Base-by-base conservation (phyloP, 495 filamentous ascomycete species). In the Corynascus novoguineensis region DNA sequence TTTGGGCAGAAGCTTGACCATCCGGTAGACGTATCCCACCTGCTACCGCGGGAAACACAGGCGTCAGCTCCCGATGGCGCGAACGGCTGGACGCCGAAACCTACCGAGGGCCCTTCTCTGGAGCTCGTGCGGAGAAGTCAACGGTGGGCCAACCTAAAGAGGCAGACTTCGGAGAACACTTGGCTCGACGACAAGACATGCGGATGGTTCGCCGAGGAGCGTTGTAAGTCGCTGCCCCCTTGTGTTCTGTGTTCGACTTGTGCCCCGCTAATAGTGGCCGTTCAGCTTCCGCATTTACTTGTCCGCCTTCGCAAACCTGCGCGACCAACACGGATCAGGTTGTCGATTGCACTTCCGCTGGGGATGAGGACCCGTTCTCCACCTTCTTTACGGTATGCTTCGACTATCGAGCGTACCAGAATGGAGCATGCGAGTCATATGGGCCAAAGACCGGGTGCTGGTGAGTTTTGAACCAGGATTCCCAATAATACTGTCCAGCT, bases 141-240 rank as follows among this genome's bases (percentile, higher is more conserved):
- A n/a, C 55, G 46, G 1, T 53, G 53, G 53, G n/a, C 28, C 2
- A 57, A 37, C 47, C 17, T 50, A 51, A 40, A 45, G 49, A 22
- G 53, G 15, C 31, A 44, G 31, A 28, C n/a, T n/a, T n/a, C 44
- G 40, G 51, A 11, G n/a, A 63, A 57, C 27, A 59, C 64, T 3
- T 76, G 68, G 67, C 35, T 58, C 1, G 70, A 74, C 46, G 27
- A 28, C 0, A 35, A 62, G 42, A 76, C 73, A 1, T 76, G 73
- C 52, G 72, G 71, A 8, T 76, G 62, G 60, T 58, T 57, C n/a
- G 41, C 64, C 0, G 64, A 65, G 17, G 6, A 45, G 10, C 59
- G 60, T 1, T 72, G 71, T 73, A 64, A 70, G 69, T 69, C 5
- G n/a, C n/a, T n/a, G n/a, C n/a, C n/a, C n/a, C n/a, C n/a, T n/a